Percentiles rank a stretch among this genome's conserved stretches.
These are phyloP conservation scores for Allium sativum DNA, from an alignment of 106 monocot species.

Conservation along the genomic window DNA sequence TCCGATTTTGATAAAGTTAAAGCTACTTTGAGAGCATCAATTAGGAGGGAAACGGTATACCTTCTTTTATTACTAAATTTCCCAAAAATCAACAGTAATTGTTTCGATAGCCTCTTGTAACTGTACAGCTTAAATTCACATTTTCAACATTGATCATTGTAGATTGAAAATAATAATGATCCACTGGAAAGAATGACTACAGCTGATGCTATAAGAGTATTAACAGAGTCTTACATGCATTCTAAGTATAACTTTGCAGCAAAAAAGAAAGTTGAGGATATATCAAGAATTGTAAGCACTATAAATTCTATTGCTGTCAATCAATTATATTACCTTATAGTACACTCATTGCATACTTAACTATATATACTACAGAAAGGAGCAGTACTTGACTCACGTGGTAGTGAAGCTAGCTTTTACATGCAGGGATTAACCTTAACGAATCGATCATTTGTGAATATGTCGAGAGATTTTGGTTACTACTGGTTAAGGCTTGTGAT, in stretches of 20 bases:
- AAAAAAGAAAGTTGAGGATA: slow-evolving; percentile 5
- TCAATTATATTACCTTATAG: background rate
- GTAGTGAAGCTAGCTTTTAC: slow-evolving; percentile 73
- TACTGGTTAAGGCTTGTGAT: slow-evolving; percentile 73
- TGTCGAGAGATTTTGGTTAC: slow-evolving; percentile 75
- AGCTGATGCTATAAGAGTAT: slow-evolving; percentile 5
- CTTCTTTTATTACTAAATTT: background rate
- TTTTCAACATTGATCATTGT: too few species aligned
- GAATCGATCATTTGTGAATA: slow-evolving; percentile 57
- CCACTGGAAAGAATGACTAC: slow-evolving; percentile 22
- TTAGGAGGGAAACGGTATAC: background rate
- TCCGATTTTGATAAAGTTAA: slow-evolving; percentile 68
- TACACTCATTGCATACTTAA: background rate
- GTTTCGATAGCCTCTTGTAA: too few species aligned
- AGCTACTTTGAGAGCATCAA: slow-evolving; percentile 36
- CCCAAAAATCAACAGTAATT: background rate
- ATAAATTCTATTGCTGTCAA: too few species aligned
- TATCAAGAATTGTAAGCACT: slow-evolving; percentile 16
- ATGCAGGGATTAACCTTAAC: slow-evolving; percentile 62
- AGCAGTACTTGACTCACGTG: slow-evolving; percentile 52
- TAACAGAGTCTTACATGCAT: slow-evolving; percentile 2
- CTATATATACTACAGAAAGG: slow-evolving; percentile 32
- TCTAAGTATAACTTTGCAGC: slow-evolving; percentile 1
- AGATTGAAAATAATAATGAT: slow-evolving; percentile 25
- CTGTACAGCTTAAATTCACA: too few species aligned